Evolutionary conservation across 1,139 yeast species (phyloP).

Genomic region (Casaregolazyma suthepensis): DNA sequence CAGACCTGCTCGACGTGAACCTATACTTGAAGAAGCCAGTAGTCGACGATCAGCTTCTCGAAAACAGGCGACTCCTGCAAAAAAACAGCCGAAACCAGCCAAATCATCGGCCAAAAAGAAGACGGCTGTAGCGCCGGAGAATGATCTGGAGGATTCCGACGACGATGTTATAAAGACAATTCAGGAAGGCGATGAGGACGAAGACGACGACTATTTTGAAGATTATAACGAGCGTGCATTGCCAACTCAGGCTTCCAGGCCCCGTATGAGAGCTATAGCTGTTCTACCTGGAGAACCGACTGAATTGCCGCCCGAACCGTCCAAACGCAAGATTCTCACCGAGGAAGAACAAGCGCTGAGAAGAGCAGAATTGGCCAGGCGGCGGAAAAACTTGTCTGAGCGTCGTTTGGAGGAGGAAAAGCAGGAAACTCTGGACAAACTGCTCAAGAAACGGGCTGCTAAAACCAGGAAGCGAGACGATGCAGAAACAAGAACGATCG

Average conservation of each 20-base stretch:
- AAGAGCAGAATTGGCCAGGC: conserved; percentile 82
- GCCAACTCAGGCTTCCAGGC: conserved; percentile 33
- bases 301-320: conserved; percentile 27
- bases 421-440: conserved; percentile 78
- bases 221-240: conserved; percentile 23
- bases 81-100: conserved; percentile 6
- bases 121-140: conserved; percentile 5
- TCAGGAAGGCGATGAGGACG: conserved; percentile 18
- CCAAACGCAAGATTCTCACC: conserved; percentile 48
- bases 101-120: conserved; percentile 9
- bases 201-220: conserved; percentile 26
- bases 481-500: conserved; percentile 21
- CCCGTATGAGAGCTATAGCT: conserved; percentile 33
- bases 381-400: conserved; percentile 79
- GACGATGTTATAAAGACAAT: conserved; percentile 13
- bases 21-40: conserved; percentile 5
- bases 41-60: not conserved
- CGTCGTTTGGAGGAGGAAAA: conserved; percentile 88
- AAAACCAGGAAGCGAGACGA: conserved; percentile 31
- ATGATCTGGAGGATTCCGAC: conserved; percentile 21
- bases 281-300: conserved; percentile 21
- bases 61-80: conserved; percentile 3
- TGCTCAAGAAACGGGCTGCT: conserved; percentile 73
- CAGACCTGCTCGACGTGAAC: conserved; percentile 3
- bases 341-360: conserved; percentile 80